phyloP scores from a whole-genome alignment of 2,329 filamentous ascomycete species.

The Phaeosphaeria sp. region DNA sequence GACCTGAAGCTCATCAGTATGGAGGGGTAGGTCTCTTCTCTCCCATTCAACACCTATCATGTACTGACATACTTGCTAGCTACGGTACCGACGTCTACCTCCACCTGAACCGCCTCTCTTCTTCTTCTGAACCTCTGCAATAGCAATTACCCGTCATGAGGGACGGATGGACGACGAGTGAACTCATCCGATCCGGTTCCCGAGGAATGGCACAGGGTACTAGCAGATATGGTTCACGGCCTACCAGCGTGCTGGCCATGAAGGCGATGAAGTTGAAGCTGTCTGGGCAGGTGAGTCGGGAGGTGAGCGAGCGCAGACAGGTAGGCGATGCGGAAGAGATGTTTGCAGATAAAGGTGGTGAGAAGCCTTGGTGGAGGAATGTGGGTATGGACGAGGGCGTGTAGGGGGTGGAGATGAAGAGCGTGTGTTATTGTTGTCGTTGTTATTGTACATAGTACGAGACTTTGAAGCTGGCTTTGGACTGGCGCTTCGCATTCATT shows the following conservation, averaged over 20 bases:
- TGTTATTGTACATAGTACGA: slow-evolving; percentile 1
- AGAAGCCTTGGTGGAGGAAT: slow-evolving; percentile 55
- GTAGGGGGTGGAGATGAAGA: slow-evolving; percentile 24
- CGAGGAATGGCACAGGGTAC: slow-evolving; percentile 66
- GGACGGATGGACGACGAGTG: slow-evolving; percentile 62
- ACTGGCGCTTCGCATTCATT: not conserved
- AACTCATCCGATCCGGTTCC: slow-evolving; percentile 38
- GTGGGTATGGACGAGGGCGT: slow-evolving; percentile 58
- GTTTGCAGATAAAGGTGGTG: slow-evolving; percentile 56
- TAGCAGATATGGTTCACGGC: slow-evolving; percentile 9
- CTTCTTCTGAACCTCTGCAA: slow-evolving; percentile 94
- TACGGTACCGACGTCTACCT: slow-evolving; percentile 99
- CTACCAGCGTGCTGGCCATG: slow-evolving; percentile 50
- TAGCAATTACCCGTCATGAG: slow-evolving; percentile 90
- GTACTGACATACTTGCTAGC: slow-evolving; percentile 55
- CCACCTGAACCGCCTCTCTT: slow-evolving; percentile 93
- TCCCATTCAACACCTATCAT: slow-evolving; percentile 10
- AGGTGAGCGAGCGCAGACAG: slow-evolving; percentile 86
- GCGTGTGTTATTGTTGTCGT: not conserved
- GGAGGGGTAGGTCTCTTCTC: slow-evolving; percentile 77
- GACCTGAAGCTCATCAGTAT: slow-evolving; percentile 98
- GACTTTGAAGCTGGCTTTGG: not conserved
- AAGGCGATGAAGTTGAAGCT: slow-evolving; percentile 72
- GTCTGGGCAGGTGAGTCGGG: slow-evolving; percentile 59
- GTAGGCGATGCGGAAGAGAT: slow-evolving; percentile 86